Percentiles rank a stretch among this genome's conserved stretches.
These are phyloP conservation scores for Brasilioporus rufonigricans DNA, from an alignment of 768 basidiomycete species.

Conservation along the genomic window DNA sequence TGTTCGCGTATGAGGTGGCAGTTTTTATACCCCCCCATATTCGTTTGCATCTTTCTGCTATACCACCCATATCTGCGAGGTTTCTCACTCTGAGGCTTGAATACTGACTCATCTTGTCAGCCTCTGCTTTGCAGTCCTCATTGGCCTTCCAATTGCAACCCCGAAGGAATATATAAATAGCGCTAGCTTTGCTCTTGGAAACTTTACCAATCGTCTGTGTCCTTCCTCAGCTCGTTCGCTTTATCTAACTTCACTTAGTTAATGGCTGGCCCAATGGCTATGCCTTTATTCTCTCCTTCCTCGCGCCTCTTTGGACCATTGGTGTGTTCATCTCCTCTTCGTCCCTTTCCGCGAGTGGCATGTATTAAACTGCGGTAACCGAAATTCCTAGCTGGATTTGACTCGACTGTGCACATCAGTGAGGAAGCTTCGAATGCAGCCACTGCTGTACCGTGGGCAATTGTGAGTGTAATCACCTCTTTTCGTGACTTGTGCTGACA, in stretches of 20 bases:
- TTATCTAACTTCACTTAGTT: not conserved
- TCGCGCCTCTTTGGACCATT: conserved; percentile 50
- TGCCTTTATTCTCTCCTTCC: conserved; percentile 49
- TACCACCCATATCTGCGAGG: too few relatives aligned
- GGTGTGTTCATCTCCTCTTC: conserved; percentile 25
- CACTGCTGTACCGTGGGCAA: too few relatives aligned
- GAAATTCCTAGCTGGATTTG: conserved; percentile 37
- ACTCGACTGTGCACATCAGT: conserved; percentile 54
- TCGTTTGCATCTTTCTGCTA: too few relatives aligned
- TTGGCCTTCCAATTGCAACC: too few relatives aligned
- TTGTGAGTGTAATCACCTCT: conserved; percentile 1
- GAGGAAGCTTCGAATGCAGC: too few relatives aligned
- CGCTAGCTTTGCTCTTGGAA: conserved; percentile 52
- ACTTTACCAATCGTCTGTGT: conserved; percentile 54
- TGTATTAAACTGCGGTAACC: not conserved
- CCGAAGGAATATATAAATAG: not conserved
- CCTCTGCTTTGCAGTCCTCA: not conserved
- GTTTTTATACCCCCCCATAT: too few relatives aligned
- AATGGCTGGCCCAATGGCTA: too few relatives aligned
- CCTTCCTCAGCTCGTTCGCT: not conserved
- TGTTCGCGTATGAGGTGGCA: not conserved
- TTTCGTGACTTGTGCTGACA: not conserved
- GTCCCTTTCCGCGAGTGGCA: not conserved
- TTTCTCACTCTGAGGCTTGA: too few relatives aligned
- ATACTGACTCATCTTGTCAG: conserved; percentile 1